Conservation (phyloP, 371 early-diverging fungal species). For the Syncephalastrum racemosum region DNA sequence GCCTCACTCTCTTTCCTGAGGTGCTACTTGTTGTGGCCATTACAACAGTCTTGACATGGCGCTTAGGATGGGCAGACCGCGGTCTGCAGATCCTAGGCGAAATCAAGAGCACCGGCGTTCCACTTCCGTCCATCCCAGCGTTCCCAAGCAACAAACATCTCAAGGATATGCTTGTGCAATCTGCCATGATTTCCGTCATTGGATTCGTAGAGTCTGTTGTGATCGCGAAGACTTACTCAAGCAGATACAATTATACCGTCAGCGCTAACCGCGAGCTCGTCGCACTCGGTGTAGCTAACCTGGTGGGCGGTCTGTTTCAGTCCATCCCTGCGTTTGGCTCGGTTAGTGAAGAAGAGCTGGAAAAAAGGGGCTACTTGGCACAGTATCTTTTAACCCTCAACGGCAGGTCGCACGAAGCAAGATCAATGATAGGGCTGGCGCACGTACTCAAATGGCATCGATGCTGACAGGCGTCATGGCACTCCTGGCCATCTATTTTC, state of each 20-base stretch:
- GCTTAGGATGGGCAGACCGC: constrained; percentile 64
- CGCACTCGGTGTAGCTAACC: constrained; percentile 85
- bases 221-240: constrained; percentile 87
- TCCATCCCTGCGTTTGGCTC: constrained; percentile 91
- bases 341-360: constrained; percentile 23
- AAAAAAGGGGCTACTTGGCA: background rate
- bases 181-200: constrained; percentile 85
- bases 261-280: constrained; percentile 92
- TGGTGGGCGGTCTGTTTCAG: constrained; percentile 79
- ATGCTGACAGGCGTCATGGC: constrained; percentile 78
- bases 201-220: constrained; percentile 96
- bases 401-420: constrained; percentile 77
- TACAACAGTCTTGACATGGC: constrained; percentile 62
- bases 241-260: constrained; percentile 83
- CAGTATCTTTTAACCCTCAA: background rate
- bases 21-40: constrained; percentile 79
- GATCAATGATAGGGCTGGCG: constrained; percentile 88
- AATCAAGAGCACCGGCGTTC: constrained; percentile 63
- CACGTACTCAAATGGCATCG: constrained; percentile 85
- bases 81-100: constrained; percentile 77
- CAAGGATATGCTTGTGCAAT: constrained; percentile 53
- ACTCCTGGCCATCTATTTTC: constrained; percentile 71
- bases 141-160: constrained; percentile 58
- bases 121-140: constrained; percentile 59
- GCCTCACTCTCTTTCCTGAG: constrained; percentile 69